phyloP scores from a whole-genome alignment of 306 rosid species.

The Mimosa pudica region DNA sequence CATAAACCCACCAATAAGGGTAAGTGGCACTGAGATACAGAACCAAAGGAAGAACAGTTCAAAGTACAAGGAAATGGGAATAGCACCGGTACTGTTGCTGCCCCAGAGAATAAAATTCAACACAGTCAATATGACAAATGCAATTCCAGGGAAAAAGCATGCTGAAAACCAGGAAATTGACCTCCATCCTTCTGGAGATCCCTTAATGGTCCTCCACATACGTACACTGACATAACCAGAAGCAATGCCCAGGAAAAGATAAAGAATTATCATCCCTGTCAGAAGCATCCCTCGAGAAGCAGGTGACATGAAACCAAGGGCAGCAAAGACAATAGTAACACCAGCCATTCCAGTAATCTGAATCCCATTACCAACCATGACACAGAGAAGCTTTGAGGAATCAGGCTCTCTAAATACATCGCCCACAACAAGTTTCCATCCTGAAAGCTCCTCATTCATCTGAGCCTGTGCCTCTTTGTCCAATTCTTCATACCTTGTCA shows the following conservation, averaged over 20 bases:
- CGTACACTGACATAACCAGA: conserved; percentile 95
- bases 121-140: conserved; percentile 70
- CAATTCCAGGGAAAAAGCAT: conserved; percentile 93
- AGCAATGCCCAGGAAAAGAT: conserved; percentile 85
- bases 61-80: conserved; percentile 88
- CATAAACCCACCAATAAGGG: conserved; percentile 85
- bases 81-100: conserved; percentile 91
- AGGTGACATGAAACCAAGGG: conserved; percentile 78
- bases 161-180: conserved; percentile 80
- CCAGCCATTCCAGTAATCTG: conserved; percentile 91
- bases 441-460: conserved; percentile 98
- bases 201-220: conserved; percentile 88
- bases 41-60: conserved; percentile 85
- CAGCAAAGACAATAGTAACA: conserved; percentile 88
- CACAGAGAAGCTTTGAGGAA: conserved; percentile 78
- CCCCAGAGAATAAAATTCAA: conserved; percentile 92
- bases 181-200: conserved; percentile 90
- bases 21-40: conserved; percentile 95
- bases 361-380: conserved; percentile 95
- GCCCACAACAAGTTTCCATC: conserved; percentile 99
- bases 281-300: conserved; percentile 83
- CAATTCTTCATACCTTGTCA: conserved; percentile 92
- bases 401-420: conserved; percentile 95
- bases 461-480: conserved; percentile 97
- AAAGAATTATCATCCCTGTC: conserved; percentile 91